These are phyloP conservation scores for Gossypioides kirkii DNA, from an alignment of 345 rosid species.

Conservation along the genomic window DNA sequence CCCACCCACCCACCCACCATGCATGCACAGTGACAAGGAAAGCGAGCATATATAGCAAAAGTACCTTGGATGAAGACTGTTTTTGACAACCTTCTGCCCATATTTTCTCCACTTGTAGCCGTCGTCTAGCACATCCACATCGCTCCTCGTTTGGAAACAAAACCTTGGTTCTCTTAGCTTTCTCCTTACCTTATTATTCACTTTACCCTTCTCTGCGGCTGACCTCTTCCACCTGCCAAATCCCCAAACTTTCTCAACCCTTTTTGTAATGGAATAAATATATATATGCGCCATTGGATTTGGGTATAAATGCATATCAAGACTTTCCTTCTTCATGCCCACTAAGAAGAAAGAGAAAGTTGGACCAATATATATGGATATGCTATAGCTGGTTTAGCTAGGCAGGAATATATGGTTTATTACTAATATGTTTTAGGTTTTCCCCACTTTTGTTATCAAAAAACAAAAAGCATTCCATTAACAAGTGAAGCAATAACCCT, in stretches of 20 bases:
- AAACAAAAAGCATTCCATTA: conserved; percentile 1
- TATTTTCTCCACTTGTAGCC: conserved; percentile 98
- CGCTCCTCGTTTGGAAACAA: conserved; percentile 93
- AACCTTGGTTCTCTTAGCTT: conserved; percentile 95
- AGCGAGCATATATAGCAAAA: background rate
- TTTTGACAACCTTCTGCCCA: conserved; percentile 97
- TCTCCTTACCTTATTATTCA: conserved; percentile 56
- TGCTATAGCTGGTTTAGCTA: background rate
- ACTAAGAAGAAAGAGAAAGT: conserved; percentile 7
- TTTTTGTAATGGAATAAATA: background rate
- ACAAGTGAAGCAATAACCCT: conserved; percentile 9
- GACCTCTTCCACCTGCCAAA: conserved; percentile 76
- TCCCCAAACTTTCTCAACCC: background rate
- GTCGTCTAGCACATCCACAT: conserved; percentile 90
- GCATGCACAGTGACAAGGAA: background rate
- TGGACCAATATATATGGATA: background rate
- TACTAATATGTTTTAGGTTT: no score
- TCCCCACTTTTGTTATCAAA: no score
- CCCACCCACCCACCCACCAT: background rate
- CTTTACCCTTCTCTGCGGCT: conserved; percentile 58
- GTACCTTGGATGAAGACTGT: conserved; percentile 97
- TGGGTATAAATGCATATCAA: conserved; percentile 23
- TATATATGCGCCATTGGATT: conserved; percentile 5
- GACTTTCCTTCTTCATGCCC: conserved; percentile 22
- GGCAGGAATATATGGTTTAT: no score